Conservation (phyloP, 2,329 filamentous ascomycete species). For the Ilyonectria robusta region DNA sequence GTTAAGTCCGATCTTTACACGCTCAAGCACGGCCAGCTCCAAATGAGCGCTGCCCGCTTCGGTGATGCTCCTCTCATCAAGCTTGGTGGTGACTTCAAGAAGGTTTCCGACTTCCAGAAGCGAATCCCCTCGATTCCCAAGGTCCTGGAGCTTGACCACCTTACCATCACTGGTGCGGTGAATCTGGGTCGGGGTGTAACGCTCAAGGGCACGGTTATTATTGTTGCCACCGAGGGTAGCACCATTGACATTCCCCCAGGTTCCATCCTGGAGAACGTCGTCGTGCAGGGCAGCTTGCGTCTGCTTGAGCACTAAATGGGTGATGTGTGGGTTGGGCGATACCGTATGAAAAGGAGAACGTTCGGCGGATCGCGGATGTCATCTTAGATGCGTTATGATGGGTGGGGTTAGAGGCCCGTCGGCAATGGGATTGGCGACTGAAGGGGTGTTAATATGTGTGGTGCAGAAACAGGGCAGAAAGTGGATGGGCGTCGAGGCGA, state of each 20-base stretch:
- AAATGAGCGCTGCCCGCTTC: conserved; percentile 97
- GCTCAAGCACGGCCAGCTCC: conserved; percentile 96
- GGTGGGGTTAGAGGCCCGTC: background rate
- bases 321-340: conserved; percentile 7
- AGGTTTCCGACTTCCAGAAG: conserved; percentile 97
- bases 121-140: conserved; percentile 89
- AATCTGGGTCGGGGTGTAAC: conserved; percentile 97
- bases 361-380: conserved; percentile 2
- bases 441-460: conserved; percentile 21
- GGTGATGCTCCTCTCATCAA: conserved; percentile 98
- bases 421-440: background rate
- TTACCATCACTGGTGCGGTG: conserved; percentile 97
- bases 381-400: conserved; percentile 27
- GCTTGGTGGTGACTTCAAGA: conserved; percentile 99
- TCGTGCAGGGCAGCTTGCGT: conserved; percentile 95
- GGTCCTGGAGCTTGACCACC: conserved; percentile 92
- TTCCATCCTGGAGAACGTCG: conserved; percentile 97
- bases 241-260: conserved; percentile 98
- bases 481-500: background rate
- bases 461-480: conserved; percentile 15
- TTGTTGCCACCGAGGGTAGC: conserved; percentile 96
- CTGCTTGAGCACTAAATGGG: conserved; percentile 73
- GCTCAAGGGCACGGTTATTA: conserved; percentile 98
- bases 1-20: conserved; percentile 99
- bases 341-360: conserved; percentile 1